Evolutionary conservation across 139 green algal genomes (phyloP).

Genomic region (Chlorella vulgaris): DNA sequence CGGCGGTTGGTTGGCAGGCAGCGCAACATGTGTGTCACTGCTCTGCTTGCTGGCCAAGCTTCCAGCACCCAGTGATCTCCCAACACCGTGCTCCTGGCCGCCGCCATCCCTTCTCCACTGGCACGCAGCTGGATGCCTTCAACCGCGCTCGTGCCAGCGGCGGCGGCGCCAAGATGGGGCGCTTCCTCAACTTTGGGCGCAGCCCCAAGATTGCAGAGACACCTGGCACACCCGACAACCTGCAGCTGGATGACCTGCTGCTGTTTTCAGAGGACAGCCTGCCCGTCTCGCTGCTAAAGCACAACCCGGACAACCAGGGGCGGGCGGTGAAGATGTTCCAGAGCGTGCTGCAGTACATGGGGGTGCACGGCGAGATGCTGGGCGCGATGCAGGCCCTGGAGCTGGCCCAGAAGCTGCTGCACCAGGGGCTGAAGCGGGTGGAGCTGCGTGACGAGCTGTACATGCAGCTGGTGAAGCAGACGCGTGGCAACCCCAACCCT

Average conservation of each 20-base stretch:
- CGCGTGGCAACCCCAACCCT: conserved; percentile 73
- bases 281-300: conserved; percentile 87
- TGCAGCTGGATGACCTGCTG: conserved; percentile 74
- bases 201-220: conserved; percentile 36
- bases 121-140: conserved; percentile 79
- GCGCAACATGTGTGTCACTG: background rate
- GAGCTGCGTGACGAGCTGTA: conserved; percentile 96
- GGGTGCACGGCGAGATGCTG: conserved; percentile 50
- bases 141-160: conserved; percentile 54
- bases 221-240: conserved; percentile 28
- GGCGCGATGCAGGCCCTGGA: conserved; percentile 56
- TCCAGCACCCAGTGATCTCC: background rate
- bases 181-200: conserved; percentile 51
- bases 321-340: conserved; percentile 93
- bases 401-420: conserved; percentile 89
- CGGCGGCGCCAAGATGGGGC: conserved; percentile 54
- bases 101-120: too few relatives aligned
- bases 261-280: conserved; percentile 76
- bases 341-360: conserved; percentile 86
- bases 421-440: conserved; percentile 83
- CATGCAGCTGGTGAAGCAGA: conserved; percentile 92
- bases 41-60: too few relatives aligned
- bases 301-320: conserved; percentile 76
- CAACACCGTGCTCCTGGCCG: too few relatives aligned
- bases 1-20: background rate